phyloP scores from a whole-genome alignment of 306 rosid species.

The Parietaria judaica region DNA sequence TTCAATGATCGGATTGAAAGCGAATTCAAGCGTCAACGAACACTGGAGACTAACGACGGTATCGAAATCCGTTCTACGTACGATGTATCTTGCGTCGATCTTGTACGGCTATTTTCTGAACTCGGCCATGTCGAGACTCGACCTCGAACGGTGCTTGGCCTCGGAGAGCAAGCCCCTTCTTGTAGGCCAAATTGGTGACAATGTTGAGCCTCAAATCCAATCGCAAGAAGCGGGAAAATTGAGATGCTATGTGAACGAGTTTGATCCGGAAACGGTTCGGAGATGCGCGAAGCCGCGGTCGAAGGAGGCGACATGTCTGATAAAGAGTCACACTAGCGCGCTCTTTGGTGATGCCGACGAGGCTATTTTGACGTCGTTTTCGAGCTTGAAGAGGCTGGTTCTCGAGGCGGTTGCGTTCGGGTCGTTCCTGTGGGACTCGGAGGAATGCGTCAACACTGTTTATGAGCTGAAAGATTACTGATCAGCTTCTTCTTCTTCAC shows the following conservation, averaged over 20 bases:
- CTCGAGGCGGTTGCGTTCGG: constrained; percentile 98
- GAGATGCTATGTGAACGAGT: constrained; percentile 53
- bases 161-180: constrained; percentile 35
- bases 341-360: constrained; percentile 61
- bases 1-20: constrained; percentile 67
- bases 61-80: constrained; percentile 39
- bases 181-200: constrained; percentile 31
- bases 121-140: constrained; percentile 61
- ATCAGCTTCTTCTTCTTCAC: not conserved
- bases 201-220: constrained; percentile 6
- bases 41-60: constrained; percentile 78
- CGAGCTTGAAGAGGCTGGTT: constrained; percentile 81
- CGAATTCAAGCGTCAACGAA: constrained; percentile 68
- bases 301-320: constrained; percentile 63
- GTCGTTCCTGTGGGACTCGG: constrained; percentile 85
- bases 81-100: constrained; percentile 65
- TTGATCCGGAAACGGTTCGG: constrained; percentile 56
- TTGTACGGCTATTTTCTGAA: constrained; percentile 86
- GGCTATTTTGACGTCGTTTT: constrained; percentile 71
- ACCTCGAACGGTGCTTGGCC: constrained; percentile 46
- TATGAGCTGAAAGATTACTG: constrained; percentile 69
- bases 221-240: constrained; percentile 30
- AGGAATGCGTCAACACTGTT: constrained; percentile 62
- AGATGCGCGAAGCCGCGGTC: constrained; percentile 76
- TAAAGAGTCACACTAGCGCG: constrained; percentile 61